phyloP scores from a whole-genome alignment of 179 eudicot species.

The Silene vulgaris region DNA sequence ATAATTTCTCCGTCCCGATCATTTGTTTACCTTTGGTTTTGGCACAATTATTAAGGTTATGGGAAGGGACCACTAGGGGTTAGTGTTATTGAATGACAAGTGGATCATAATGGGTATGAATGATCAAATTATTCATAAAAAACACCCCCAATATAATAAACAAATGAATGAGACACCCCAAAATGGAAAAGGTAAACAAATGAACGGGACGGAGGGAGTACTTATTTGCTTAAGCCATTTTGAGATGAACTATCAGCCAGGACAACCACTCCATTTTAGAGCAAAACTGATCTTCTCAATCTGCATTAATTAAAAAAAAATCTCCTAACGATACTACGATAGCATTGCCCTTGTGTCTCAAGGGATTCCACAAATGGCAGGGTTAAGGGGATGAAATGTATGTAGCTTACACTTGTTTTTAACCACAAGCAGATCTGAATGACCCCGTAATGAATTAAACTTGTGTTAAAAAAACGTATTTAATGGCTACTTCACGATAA shows the following conservation, averaged over 20 bases:
- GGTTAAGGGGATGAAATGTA: not conserved
- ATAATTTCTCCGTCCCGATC: not conserved
- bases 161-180: too few relatives aligned
- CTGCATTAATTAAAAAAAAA: not conserved
- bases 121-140: too few relatives aligned
- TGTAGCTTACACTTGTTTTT: not conserved
- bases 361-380: not conserved
- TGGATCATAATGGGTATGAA: too few relatives aligned
- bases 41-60: too few relatives aligned
- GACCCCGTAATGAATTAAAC: not conserved
- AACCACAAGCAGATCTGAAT: not conserved
- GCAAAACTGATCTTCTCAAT: not conserved
- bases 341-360: not conserved
- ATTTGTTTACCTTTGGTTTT: too few relatives aligned
- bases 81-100: too few relatives aligned
- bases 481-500: too few relatives aligned
- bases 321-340: not conserved
- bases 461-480: too few relatives aligned
- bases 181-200: too few relatives aligned
- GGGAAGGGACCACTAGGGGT: too few relatives aligned
- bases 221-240: not conserved
- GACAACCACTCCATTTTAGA: not conserved
- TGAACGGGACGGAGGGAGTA: too few relatives aligned
- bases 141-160: too few relatives aligned
- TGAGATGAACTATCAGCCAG: not conserved